Base-by-base conservation (phyloP, 495 filamentous ascomycete genomes). In the Hypoxylon lienhwacheense region DNA sequence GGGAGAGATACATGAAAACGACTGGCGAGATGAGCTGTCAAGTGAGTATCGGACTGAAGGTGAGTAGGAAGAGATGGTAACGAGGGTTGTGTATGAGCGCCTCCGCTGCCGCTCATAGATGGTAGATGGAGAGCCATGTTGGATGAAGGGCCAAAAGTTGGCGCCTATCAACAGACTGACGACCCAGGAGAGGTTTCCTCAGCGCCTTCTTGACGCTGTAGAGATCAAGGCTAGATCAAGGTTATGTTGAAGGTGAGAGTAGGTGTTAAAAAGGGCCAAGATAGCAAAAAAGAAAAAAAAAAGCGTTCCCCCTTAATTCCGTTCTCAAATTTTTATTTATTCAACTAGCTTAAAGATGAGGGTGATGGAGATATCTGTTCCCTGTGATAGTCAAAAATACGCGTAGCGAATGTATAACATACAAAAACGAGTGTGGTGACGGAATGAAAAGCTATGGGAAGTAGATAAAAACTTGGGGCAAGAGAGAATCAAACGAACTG, bases 11-110 rank as follows among this genome's bases (percentile, higher is more conserved):
- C 84, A 76, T 98, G 93, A 67, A 95, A 98, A 25, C 93, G 88
- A 70, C 91, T 96, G 44, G 93, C 93, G 19, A 98, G 80, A 72
- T 98, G 93, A 22, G 91, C 89, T 2, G 93, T 98, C 56, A 97
- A 75, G 67, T 96, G 89, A 32, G 92, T 97, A 72, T 97, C 93
- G 46, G 91, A 96, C 73, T 97, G 93, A 22, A 91, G 79, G 78
- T 98, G 93, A 25, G 86, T 78, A 24, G 93, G 93, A 45, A 98
- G 74, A 20, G 90, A 84, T 22, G 91, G 89, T 32, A 98, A 77
- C 24, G 92, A 96, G 26, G 90, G 80, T 68, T 96, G 90, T n/a
- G 87, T 85, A 69, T 96, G 88, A 55, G 88, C 82, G 63, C 82
- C 78, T 68, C 76, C 77, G 64, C 71, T 72, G 40, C 70, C 73